A percentile compares a stretch with the other conserved stretches of the same genome.
Conservation (phyloP, 306 rosid species). For the Fragaria ananassa region DNA sequence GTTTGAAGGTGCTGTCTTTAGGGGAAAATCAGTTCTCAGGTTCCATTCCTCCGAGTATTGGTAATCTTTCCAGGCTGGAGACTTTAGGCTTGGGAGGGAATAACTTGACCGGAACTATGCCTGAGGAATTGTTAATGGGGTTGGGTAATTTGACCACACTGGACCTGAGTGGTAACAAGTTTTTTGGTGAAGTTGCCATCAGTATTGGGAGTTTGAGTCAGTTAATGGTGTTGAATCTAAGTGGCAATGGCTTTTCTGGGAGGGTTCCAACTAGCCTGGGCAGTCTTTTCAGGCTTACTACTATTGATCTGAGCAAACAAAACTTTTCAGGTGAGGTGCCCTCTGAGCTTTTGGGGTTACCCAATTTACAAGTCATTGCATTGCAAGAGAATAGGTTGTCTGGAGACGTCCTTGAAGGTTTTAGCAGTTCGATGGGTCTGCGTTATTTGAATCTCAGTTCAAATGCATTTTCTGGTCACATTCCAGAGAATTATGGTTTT, state of each 20-base stretch:
- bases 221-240: conserved; percentile 64
- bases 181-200: conserved; percentile 48
- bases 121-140: conserved; percentile 39
- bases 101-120: conserved; percentile 57
- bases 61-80: conserved; percentile 57
- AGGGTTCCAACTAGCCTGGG: conserved; percentile 68
- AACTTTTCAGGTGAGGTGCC: conserved; percentile 85
- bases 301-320: conserved; percentile 79
- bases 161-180: conserved; percentile 71
- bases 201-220: conserved; percentile 57
- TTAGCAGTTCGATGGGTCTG: conserved; percentile 82
- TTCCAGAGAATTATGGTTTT: conserved; percentile 81
- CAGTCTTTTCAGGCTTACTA: conserved; percentile 70
- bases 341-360: conserved; percentile 80
- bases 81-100: conserved; percentile 63
- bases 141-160: conserved; percentile 58
- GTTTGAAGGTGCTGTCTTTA: conserved; percentile 54
- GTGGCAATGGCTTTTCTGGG: conserved; percentile 74
- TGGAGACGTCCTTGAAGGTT: conserved; percentile 86
- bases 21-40: conserved; percentile 72
- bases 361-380: conserved; percentile 73
- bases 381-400: conserved; percentile 69
- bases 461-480: conserved; percentile 63
- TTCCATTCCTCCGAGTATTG: conserved; percentile 57
- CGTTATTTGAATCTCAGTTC: conserved; percentile 66